phyloP scores from a whole-genome alignment of 306 rosid species.

The Glycine soja region DNA sequence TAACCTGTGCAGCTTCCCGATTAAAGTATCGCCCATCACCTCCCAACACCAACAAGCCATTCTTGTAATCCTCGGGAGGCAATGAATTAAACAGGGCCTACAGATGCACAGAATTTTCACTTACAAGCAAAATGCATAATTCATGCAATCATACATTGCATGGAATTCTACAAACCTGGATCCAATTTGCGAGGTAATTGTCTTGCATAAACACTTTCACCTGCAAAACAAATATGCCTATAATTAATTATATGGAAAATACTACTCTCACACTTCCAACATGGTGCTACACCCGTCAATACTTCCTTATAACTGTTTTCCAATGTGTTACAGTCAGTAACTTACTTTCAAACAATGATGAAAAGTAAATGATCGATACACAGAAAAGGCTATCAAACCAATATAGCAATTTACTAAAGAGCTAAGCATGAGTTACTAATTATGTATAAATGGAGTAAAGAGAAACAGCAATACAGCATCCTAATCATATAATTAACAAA shows the following conservation, averaged over 20 bases:
- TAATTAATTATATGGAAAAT: neutral
- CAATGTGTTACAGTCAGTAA: neutral
- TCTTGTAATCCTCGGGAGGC: slow-evolving; percentile 85
- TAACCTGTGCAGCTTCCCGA: slow-evolving; percentile 89
- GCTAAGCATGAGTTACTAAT: neutral
- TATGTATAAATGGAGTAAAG: neutral
- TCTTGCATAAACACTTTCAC: slow-evolving; percentile 90
- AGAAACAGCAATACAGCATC: neutral
- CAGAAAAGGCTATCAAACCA: slow-evolving; percentile 9
- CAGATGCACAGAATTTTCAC: slow-evolving; percentile 26
- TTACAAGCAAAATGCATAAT: slow-evolving; percentile 39
- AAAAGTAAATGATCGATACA: neutral
- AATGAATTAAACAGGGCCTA: slow-evolving; percentile 90
- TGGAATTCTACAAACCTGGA: slow-evolving; percentile 69
- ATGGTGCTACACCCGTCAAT: neutral
- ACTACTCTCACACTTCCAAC: neutral
- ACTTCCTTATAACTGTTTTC: slow-evolving; percentile 8
- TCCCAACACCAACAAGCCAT: slow-evolving; percentile 87
- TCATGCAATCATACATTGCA: slow-evolving; percentile 10
- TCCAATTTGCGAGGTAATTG: slow-evolving; percentile 97
- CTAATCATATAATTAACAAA: neutral
- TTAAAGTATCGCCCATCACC: slow-evolving; percentile 98
- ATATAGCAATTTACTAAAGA: neutral
- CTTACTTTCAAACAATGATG: neutral
- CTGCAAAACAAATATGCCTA: slow-evolving; percentile 57